Conservation (phyloP, 228 moss, liverwort and hornwort genomes). For the Sphagnum magellanicum region DNA sequence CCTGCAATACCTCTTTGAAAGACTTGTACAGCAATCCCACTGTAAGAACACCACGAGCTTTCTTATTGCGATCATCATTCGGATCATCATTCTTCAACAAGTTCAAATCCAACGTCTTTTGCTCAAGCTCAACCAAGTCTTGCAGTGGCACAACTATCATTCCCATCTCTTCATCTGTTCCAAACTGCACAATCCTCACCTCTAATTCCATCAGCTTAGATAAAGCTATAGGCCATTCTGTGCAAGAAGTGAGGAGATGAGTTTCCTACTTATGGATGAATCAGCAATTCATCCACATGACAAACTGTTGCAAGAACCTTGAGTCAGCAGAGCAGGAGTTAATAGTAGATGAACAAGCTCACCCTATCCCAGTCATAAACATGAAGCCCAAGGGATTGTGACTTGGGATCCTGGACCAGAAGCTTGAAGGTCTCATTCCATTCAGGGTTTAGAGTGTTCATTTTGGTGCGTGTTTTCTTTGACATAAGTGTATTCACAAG, state of each 20-base stretch:
- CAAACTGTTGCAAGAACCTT: too few relatives aligned
- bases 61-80: constrained; percentile 62
- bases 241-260: too few relatives aligned
- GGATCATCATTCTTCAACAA: constrained; percentile 75
- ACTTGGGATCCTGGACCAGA: constrained; percentile 57
- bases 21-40: constrained; percentile 78
- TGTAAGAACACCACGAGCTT: constrained; percentile 47
- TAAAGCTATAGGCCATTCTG: background rate
- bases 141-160: constrained; percentile 68
- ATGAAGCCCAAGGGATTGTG: constrained; percentile 76
- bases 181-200: constrained; percentile 34
- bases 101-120: constrained; percentile 16
- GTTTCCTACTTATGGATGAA: too few relatives aligned
- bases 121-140: constrained; percentile 47
- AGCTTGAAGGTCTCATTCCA: constrained; percentile 93
- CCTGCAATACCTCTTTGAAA: constrained; percentile 44
- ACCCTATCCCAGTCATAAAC: constrained; percentile 99
- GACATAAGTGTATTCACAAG: constrained; percentile 53
- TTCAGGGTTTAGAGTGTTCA: constrained; percentile 70
- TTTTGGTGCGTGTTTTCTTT: constrained; percentile 59
- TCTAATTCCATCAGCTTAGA: background rate
- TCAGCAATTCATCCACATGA: too few relatives aligned
- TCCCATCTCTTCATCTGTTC: constrained; percentile 82
- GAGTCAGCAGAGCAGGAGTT: too few relatives aligned
- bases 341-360: too few relatives aligned